phyloP scores from a whole-genome alignment of 2,329 filamentous ascomycete species.

The Chlorencoelia australis region DNA sequence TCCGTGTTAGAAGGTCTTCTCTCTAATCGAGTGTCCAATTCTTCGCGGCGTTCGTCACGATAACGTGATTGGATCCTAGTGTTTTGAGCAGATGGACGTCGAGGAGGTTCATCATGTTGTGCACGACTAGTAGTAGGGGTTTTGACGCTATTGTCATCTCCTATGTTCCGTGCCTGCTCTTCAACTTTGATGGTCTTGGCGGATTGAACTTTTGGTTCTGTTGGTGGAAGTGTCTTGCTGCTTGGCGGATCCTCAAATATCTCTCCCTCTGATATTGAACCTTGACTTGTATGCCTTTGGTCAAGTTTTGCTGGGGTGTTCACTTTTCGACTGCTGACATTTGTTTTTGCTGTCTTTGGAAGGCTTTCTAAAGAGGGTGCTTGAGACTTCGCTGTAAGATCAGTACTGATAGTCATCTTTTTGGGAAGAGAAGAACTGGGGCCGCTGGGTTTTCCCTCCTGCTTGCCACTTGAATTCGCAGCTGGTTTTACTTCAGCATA shows the following conservation, averaged over 20 bases:
- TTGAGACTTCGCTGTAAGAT: constrained; percentile 12
- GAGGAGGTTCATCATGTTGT: constrained; percentile 10
- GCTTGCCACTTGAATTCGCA: constrained; percentile 11
- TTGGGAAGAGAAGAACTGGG: neutral
- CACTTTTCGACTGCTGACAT: constrained; percentile 8
- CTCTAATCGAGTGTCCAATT: constrained; percentile 13
- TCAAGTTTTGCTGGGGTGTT: constrained; percentile 9
- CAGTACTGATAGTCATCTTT: constrained; percentile 2
- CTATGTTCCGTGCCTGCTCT: constrained; percentile 12
- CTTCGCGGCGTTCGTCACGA: constrained; percentile 17
- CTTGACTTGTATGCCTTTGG: constrained; percentile 15
- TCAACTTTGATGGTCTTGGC: constrained; percentile 10
- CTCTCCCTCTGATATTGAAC: constrained; percentile 23
- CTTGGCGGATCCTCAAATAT: constrained; percentile 24
- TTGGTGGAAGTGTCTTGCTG: constrained; percentile 10
- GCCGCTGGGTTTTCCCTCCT: constrained; percentile 5
- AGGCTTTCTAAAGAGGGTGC: constrained; percentile 17
- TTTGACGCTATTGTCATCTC: constrained; percentile 8
- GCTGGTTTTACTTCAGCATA: constrained; percentile 16
- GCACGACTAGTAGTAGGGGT: constrained; percentile 10
- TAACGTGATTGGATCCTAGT: constrained; percentile 5
- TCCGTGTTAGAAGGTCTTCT: constrained; percentile 8
- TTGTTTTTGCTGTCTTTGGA: constrained; percentile 11
- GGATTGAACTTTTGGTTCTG: constrained; percentile 15
- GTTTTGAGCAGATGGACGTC: constrained; percentile 6